Conservation (phyloP, 257 asterid species). For the Primulina tabacum region DNA sequence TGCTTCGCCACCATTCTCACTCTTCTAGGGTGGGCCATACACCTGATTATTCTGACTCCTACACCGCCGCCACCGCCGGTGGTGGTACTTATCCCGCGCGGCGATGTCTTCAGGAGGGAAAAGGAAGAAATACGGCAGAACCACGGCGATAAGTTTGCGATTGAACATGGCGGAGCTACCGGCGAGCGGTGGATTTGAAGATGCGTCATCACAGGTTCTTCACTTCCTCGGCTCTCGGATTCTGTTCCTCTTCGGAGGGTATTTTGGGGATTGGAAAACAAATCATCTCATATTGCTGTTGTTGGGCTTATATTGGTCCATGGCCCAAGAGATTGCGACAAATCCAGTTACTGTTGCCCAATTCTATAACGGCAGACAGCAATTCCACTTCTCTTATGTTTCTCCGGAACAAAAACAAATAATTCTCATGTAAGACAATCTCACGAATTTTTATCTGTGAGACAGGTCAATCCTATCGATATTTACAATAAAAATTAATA, state of each 20-base stretch:
- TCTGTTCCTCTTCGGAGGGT: conserved; percentile 30
- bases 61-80: conserved; percentile 11
- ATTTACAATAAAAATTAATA: no score
- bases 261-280: conserved; percentile 22
- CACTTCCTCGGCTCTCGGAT: conserved; percentile 19
- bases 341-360: neutral
- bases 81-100: conserved; percentile 19
- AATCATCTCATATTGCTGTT: neutral
- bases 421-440: no score
- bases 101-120: conserved; percentile 31
- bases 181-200: conserved; percentile 41
- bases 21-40: conserved; percentile 98
- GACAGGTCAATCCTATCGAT: no score
- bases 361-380: no score
- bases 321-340: neutral
- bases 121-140: conserved; percentile 25
- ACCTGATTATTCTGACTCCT: conserved; percentile 32
- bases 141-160: conserved; percentile 31
- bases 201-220: conserved; percentile 52
- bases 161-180: conserved; percentile 30
- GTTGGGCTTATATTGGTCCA: conserved; percentile 15
- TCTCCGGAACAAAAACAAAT: no score
- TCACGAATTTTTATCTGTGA: no score
- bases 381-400: no score
- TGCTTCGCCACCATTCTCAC: conserved; percentile 98